Evolutionary conservation across 2,329 filamentous ascomycete species (phyloP).

Genomic region (Stachybotrys elegans): DNA sequence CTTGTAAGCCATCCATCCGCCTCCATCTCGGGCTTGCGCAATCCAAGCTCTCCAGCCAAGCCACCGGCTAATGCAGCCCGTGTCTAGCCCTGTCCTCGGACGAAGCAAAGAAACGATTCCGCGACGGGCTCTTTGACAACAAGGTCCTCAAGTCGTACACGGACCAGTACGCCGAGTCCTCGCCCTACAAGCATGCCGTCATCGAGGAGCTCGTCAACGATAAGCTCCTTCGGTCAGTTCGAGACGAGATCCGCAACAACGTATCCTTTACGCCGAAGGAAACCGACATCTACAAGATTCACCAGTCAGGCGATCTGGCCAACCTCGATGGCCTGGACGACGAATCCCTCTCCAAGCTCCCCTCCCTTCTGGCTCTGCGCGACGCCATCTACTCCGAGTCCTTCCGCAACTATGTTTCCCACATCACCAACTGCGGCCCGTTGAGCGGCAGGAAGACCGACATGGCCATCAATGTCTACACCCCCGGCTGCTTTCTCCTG

Average conservation of each 20-base stretch:
- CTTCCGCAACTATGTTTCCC: slow-evolving; percentile 84
- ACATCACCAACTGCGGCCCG: slow-evolving; percentile 79
- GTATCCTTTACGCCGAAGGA: slow-evolving; percentile 97
- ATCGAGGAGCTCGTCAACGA: slow-evolving; percentile 79
- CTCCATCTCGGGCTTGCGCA: no score
- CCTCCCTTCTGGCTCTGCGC: slow-evolving; percentile 84
- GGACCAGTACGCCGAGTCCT: slow-evolving; percentile 56
- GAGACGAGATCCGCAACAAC: slow-evolving; percentile 81
- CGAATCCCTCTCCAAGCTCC: slow-evolving; percentile 76
- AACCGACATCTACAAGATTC: slow-evolving; percentile 99
- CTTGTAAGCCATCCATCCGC: slow-evolving; percentile 38
- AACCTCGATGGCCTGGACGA: slow-evolving; percentile 94
- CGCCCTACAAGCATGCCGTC: slow-evolving; percentile 86
- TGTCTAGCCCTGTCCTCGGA: slow-evolving; percentile 38
- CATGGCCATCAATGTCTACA: slow-evolving; percentile 99
- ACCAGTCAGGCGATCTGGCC: slow-evolving; percentile 94
- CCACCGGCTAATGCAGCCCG: slow-evolving; percentile 10
- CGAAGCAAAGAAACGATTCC: slow-evolving; percentile 55
- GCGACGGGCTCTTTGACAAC: slow-evolving; percentile 59
- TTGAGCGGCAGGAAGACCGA: slow-evolving; percentile 93
- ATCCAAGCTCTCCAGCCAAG: slow-evolving; percentile 1
- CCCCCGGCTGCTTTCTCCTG: slow-evolving; percentile 87
- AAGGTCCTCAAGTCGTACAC: slow-evolving; percentile 55
- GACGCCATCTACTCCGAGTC: slow-evolving; percentile 88
- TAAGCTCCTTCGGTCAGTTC: slow-evolving; percentile 76